Base-by-base conservation (phyloP, 31 red algal species). In the Odonthalia washingtoniensis region DNA sequence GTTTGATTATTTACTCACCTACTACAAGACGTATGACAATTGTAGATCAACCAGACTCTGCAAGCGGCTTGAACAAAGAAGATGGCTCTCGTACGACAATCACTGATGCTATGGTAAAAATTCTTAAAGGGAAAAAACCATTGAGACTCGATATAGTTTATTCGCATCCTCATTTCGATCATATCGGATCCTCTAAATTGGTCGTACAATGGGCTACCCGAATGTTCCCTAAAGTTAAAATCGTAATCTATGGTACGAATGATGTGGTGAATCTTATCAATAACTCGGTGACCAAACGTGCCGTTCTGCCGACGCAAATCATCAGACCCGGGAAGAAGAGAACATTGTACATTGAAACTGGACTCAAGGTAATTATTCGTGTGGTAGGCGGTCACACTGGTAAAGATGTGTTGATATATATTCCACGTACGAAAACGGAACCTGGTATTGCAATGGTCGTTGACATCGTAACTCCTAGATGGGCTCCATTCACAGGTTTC, bases 101-200 rank as follows among this genome's bases (percentile, higher is more conserved):
- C 2, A 94, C 87, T 28, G 86, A 86, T 41, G 86, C 86, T 14
- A 52, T 63, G 2, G 4, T 57, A 40, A 46, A 90, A 31, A 46
- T 90, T 0, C 21, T 91, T 1, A 76, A 28, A 2, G 81, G 57
- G 5, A 69, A 32, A 14, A 39, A 32, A 2, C 88, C 84, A 12
- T 17, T 24, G 17, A 6, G 24, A 6, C 84, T 95, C 32, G 88
- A 89, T 34, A 81, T 95, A 28, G 32, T 95, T 1, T 95, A 95
- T 65, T 76, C 75, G 32, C 93, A 95, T 45, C 35, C 61, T 0
- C 93, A 95, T 81, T 88, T 40, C 33, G 93, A 95, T 77, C 93
- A 95, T 66, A 95, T 95, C 52, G 93, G 93, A 4, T 69, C 43
- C 24, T 69, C 88, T 17, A 77, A 46, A 2, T 70, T 65, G 40